phyloP scores from a whole-genome alignment of 2,329 filamentous ascomycete species.

The Cladorrhinum sp. region DNA sequence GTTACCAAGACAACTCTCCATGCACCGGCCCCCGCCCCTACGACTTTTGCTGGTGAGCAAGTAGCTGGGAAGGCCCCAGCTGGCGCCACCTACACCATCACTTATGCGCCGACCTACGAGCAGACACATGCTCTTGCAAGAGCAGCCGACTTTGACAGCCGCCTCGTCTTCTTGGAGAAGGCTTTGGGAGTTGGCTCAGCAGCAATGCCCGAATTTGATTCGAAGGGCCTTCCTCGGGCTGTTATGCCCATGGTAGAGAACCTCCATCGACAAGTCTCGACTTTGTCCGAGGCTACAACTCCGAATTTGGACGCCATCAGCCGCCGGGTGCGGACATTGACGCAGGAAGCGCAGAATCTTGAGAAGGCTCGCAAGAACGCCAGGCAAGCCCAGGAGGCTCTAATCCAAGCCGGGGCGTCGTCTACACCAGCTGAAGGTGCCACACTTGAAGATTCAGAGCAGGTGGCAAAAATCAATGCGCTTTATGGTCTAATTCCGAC shows the following conservation, averaged over 20 bases:
- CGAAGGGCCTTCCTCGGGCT: conserved; percentile 58
- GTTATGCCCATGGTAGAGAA: conserved; percentile 79
- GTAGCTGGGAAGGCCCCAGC: conserved; percentile 23
- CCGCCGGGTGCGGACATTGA: conserved; percentile 66
- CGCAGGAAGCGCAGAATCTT: conserved; percentile 68
- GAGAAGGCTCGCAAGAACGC: conserved; percentile 63
- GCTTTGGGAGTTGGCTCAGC: conserved; percentile 74
- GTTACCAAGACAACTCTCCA: conserved; percentile 2
- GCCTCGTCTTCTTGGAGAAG: conserved; percentile 75
- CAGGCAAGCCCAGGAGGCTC: conserved; percentile 58
- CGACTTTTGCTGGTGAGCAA: conserved; percentile 22
- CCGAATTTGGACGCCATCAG: conserved; percentile 70
- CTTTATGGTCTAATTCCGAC: conserved; percentile 85
- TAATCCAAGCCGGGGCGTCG: conserved; percentile 46
- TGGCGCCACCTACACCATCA: conserved; percentile 59
- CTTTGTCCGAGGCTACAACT: conserved; percentile 69
- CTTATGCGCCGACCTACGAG: conserved; percentile 62
- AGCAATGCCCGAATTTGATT: conserved; percentile 59
- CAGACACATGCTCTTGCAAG: conserved; percentile 71
- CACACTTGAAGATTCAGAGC: conserved; percentile 56
- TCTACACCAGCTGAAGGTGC: conserved; percentile 35
- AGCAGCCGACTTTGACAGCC: conserved; percentile 81
- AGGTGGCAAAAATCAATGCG: conserved; percentile 83
- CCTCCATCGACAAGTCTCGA: conserved; percentile 75
- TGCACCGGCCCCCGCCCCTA: conserved; percentile 18